A percentile compares a stretch with the other conserved stretches of the same genome.
Evolutionary conservation across 352 stramenopile genomes (phyloP).

Genomic region (Phytophthora pluvialis): DNA sequence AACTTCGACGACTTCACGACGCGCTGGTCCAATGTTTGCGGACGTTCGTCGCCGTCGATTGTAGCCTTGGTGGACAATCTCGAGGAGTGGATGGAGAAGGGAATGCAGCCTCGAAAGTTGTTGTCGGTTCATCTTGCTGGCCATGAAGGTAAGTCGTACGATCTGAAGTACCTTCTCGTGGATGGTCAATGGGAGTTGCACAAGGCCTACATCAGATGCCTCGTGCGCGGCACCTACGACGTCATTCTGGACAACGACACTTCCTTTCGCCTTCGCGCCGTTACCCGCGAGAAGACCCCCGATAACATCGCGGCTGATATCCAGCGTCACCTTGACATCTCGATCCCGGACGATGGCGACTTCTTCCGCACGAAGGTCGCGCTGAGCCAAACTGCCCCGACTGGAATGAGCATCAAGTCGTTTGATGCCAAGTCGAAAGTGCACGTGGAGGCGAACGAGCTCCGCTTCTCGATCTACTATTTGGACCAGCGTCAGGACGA

Average conservation of each 20-base stretch:
- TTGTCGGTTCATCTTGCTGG: constrained; percentile 37
- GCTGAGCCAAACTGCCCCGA: constrained; percentile 18
- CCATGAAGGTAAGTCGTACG: constrained; percentile 17
- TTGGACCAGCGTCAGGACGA: constrained; percentile 34
- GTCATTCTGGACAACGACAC: constrained; percentile 39
- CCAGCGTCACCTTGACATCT: constrained; percentile 32
- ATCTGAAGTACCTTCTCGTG: constrained; percentile 51
- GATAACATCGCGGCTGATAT: constrained; percentile 19
- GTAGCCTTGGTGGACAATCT: constrained; percentile 37
- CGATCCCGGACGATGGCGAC: constrained; percentile 16
- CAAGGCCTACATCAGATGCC: constrained; percentile 11
- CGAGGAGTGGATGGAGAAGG: constrained; percentile 31
- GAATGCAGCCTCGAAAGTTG: constrained; percentile 4
- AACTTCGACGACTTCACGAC: constrained; percentile 34
- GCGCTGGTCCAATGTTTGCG: constrained; percentile 47
- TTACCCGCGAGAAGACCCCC: constrained; percentile 24
- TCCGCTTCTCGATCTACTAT: constrained; percentile 36
- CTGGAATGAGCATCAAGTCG: constrained; percentile 32
- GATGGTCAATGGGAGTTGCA: constrained; percentile 42
- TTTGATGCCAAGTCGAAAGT: constrained; percentile 31
- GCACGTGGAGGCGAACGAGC: constrained; percentile 22
- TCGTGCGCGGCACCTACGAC: constrained; percentile 38
- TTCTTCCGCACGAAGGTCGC: constrained; percentile 35
- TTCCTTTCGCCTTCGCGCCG: constrained; percentile 42
- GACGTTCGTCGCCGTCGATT: constrained; percentile 25